A percentile compares a stretch with the other conserved stretches of the same genome.
These are phyloP conservation scores for Mucor velutinosus DNA, from an alignment of 371 early-diverging fungal species.

Conservation along the genomic window DNA sequence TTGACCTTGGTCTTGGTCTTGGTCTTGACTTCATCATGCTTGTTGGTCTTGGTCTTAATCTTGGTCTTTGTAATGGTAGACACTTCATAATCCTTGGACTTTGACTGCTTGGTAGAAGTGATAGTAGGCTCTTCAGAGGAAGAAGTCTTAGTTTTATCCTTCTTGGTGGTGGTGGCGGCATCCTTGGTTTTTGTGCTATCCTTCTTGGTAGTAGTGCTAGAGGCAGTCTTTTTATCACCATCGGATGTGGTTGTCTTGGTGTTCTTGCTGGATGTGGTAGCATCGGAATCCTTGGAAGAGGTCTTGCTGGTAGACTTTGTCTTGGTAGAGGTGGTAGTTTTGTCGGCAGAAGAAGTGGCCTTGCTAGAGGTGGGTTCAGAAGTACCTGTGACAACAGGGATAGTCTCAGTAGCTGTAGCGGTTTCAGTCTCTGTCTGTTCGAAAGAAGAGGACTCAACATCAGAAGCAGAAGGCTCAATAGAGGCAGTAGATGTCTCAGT, in stretches of 20 bases:
- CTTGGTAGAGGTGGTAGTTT: neutral
- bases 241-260: neutral
- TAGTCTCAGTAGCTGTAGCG: neutral
- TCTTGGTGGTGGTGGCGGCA: neutral
- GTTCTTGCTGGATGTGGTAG: neutral
- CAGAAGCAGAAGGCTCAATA: neutral
- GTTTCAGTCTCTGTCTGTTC: neutral
- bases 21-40: neutral
- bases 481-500: neutral
- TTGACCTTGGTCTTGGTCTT: slow-evolving; percentile 1
- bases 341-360: neutral
- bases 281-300: neutral
- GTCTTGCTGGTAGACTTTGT: neutral
- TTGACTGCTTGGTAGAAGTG: neutral
- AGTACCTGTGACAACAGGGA: neutral
- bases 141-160: neutral
- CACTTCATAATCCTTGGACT: neutral
- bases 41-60: neutral
- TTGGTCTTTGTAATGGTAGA: neutral
- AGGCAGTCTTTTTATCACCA: neutral
- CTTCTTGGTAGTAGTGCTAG: neutral
- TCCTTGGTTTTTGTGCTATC: neutral
- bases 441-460: neutral
- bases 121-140: neutral
- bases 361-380: too few relatives aligned